phyloP scores from a whole-genome alignment of 306 rosid species.

The Pterocarpus macrocarpus region DNA sequence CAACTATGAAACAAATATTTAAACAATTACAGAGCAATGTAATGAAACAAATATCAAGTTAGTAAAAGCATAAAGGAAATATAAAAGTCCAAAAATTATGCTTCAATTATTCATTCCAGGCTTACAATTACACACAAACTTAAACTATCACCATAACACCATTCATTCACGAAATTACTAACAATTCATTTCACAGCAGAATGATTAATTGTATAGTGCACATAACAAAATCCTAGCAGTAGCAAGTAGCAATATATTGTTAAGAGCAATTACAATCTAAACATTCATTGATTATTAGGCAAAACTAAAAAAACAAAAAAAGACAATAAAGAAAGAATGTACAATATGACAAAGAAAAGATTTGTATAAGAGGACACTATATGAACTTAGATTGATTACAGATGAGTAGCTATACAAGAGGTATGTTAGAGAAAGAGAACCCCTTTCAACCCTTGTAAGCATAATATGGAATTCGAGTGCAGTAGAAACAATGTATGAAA shows the following conservation, averaged over 20 bases:
- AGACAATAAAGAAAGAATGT: not conserved
- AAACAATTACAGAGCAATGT: not conserved
- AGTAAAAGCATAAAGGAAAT: not conserved
- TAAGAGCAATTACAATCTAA: conserved; percentile 38
- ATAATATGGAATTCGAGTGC: conserved; percentile 96
- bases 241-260: conserved; percentile 25
- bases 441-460: conserved; percentile 98
- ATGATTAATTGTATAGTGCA: not conserved
- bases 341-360: conserved; percentile 13
- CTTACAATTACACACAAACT: conserved; percentile 11
- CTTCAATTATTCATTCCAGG: conserved; percentile 1
- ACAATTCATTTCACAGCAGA: not conserved
- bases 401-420: conserved; percentile 64
- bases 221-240: conserved; percentile 14
- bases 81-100: not conserved
- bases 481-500: conserved; percentile 93
- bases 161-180: not conserved
- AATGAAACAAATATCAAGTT: conserved; percentile 15
- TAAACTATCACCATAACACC: not conserved
- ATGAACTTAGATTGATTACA: conserved; percentile 18
- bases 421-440: conserved; percentile 97
- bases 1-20: not conserved
- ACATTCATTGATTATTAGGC: too few relatives aligned
- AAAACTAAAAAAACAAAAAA: not conserved
- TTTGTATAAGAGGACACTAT: conserved; percentile 47